A percentile compares a stretch with the other conserved stretches of the same genome.
phyloP scores from a whole-genome alignment of 225 moss, liverwort and hornwort genomes.

The Anthoceros angustus region DNA sequence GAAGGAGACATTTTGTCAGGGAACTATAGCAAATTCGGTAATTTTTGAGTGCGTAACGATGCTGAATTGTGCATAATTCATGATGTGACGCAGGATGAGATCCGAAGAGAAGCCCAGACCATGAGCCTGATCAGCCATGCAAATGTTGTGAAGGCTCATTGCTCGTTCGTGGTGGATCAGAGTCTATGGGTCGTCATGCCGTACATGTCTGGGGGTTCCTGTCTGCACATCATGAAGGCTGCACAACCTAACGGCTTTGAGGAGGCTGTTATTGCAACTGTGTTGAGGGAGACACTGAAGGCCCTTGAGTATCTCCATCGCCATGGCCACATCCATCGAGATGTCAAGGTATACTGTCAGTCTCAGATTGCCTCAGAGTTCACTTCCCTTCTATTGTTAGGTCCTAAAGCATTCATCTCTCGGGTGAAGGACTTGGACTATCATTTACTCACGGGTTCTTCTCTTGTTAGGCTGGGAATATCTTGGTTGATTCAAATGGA shows the following conservation, averaged over 20 bases:
- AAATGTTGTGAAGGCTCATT: slow-evolving; percentile 78
- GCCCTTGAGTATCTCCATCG: slow-evolving; percentile 87
- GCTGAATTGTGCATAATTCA: not conserved
- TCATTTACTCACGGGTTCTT: not conserved
- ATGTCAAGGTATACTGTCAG: slow-evolving; percentile 45
- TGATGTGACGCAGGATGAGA: slow-evolving; percentile 43
- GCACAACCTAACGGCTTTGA: slow-evolving; percentile 64
- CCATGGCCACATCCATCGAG: slow-evolving; percentile 91
- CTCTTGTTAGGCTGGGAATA: slow-evolving; percentile 64
- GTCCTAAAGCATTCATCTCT: not conserved
- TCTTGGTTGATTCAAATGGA: slow-evolving; percentile 60
- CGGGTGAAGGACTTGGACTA: slow-evolving; percentile 3
- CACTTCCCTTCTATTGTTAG: not conserved
- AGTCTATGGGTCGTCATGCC: slow-evolving; percentile 92
- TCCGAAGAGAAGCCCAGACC: slow-evolving; percentile 78
- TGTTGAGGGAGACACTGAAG: slow-evolving; percentile 70
- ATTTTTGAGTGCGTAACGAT: not conserved
- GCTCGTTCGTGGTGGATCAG: slow-evolving; percentile 72
- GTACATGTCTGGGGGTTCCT: slow-evolving; percentile 81
- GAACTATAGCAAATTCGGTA: too few species aligned
- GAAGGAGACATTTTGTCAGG: too few species aligned
- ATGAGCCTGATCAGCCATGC: slow-evolving; percentile 82
- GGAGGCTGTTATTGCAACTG: slow-evolving; percentile 68
- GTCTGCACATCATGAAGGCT: slow-evolving; percentile 90
- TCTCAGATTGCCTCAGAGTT: not conserved